These are phyloP conservation scores for Pseudogymnoascus sp. DNA, from an alignment of 2,329 filamentous ascomycete genomes.

Conservation along the genomic window DNA sequence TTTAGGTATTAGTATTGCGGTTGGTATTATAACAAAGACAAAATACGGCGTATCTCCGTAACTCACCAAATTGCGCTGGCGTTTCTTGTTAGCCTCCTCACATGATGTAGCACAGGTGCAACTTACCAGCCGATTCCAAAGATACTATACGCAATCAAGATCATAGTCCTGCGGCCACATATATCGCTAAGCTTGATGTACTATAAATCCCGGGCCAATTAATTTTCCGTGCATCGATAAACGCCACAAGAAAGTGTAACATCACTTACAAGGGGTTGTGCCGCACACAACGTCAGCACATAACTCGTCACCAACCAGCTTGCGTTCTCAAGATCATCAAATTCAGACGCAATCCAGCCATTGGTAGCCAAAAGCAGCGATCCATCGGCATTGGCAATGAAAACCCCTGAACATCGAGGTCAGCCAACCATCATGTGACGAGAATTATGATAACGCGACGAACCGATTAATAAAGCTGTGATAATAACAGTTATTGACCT, in stretches of 20 bases:
- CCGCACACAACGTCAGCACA: slow-evolving; percentile 41
- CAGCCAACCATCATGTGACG: neutral
- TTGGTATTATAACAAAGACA: neutral
- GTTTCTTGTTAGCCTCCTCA: neutral
- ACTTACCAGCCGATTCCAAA: slow-evolving; percentile 35
- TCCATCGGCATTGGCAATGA: slow-evolving; percentile 56
- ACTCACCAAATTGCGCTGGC: slow-evolving; percentile 33
- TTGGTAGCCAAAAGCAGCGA: slow-evolving; percentile 61
- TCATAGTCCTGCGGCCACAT: slow-evolving; percentile 45
- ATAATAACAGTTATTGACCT: neutral
- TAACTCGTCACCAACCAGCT: slow-evolving; percentile 51
- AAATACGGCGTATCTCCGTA: slow-evolving; percentile 11
- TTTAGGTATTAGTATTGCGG: neutral
- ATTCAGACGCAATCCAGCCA: slow-evolving; percentile 52
- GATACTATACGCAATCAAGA: slow-evolving; percentile 41
- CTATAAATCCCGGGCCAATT: neutral
- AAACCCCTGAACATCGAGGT: slow-evolving; percentile 40
- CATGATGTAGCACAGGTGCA: too few relatives aligned
- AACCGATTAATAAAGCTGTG: neutral
- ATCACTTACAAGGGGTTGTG: slow-evolving; percentile 41
- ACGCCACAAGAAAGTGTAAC: neutral
- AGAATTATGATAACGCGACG: neutral
- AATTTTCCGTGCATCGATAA: neutral
- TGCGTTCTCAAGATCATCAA: slow-evolving; percentile 46
- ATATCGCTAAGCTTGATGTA: slow-evolving; percentile 44